Conservation (phyloP, 805 yeast genomes). For the Nakazawaea wyomingensis region DNA sequence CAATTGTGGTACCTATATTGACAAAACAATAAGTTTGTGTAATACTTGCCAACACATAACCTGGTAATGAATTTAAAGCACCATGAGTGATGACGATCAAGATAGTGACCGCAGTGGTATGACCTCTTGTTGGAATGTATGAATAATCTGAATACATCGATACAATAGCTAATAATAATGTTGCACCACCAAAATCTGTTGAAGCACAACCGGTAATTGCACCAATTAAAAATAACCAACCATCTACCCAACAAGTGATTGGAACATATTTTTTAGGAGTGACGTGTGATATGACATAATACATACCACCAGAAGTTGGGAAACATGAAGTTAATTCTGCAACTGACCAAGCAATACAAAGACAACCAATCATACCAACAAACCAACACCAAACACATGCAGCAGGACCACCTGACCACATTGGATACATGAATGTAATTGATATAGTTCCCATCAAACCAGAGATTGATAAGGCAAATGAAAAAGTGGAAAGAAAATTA, state of each 20-base stretch:
- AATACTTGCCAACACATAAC: conserved; percentile 42
- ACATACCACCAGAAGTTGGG: conserved; percentile 53
- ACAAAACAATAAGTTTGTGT: conserved; percentile 48
- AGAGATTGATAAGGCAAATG: conserved; percentile 60
- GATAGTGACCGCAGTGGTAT: conserved; percentile 44
- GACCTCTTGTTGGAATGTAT: conserved; percentile 37
- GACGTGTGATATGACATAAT: conserved; percentile 41
- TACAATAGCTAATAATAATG: conserved; percentile 40
- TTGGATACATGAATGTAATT: conserved; percentile 44
- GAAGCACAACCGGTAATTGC: conserved; percentile 48
- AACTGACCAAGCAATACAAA: conserved; percentile 48
- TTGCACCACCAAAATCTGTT: conserved; percentile 48
- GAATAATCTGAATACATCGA: conserved; percentile 32
- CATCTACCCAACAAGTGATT: conserved; percentile 48
- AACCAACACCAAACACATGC: conserved; percentile 62
- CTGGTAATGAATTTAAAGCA: conserved; percentile 43
- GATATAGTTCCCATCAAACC: conserved; percentile 62
- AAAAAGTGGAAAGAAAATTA: conserved; percentile 55
- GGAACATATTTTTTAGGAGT: conserved; percentile 47
- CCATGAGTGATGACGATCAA: conserved; percentile 47
- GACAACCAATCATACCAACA: conserved; percentile 46
- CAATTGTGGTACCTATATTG: conserved; percentile 43
- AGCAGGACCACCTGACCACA: conserved; percentile 56
- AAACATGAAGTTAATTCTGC: conserved; percentile 44
- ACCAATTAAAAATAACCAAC: conserved; percentile 45